Evolutionary conservation across 2,329 filamentous ascomycete species (phyloP), one percentile per base, ranked within the genome.

Genomic region (Diaporthe eres): DNA sequence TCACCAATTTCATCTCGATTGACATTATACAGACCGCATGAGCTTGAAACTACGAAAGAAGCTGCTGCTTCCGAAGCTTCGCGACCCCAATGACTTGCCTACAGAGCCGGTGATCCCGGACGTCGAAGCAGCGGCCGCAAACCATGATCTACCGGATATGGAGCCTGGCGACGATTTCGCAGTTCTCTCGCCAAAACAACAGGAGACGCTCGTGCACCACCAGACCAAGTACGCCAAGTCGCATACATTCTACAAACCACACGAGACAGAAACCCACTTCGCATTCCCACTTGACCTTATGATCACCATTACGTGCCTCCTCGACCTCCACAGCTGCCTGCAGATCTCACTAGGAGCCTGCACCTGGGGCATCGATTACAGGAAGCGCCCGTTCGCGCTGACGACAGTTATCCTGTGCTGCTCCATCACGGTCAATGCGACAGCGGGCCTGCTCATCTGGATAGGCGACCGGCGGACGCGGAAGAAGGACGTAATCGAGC

Each of bases 191-290:
- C 85, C 86, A 6, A 85, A 89, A 76, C 93, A 97, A 82, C 93
- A 95, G 80, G 88, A 88, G 76, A 90, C 89, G 67, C 88, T 97
- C 13, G 88, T 92, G 70, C 92, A 97, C 81, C 95, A 97, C 80
- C 93, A 96, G 81, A 89, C 88, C 79, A 96, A 96, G 80, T 94
- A 97, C 80, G 89, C 93, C 81, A 95, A 93, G 79, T 95, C 93
- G 0, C 95, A 97, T 82, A 95, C 94, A 8, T 97, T 96, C 83
- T 97, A 97, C 87, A 96, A 96, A 80, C 94, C 95, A 0, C 93
- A 97, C 83, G 95, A 97, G 84, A 97, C 95, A 0, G 88, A 91
- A 47, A 97, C 95, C 0, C 95, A 97, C 82, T 89, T 92, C 81
- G 93, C 95, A 0, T 97, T 97, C 77, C 94, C 95, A 0, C 86